Conservation (phyloP, 2,329 filamentous ascomycete genomes). For the Thielaviopsis euricoi region DNA sequence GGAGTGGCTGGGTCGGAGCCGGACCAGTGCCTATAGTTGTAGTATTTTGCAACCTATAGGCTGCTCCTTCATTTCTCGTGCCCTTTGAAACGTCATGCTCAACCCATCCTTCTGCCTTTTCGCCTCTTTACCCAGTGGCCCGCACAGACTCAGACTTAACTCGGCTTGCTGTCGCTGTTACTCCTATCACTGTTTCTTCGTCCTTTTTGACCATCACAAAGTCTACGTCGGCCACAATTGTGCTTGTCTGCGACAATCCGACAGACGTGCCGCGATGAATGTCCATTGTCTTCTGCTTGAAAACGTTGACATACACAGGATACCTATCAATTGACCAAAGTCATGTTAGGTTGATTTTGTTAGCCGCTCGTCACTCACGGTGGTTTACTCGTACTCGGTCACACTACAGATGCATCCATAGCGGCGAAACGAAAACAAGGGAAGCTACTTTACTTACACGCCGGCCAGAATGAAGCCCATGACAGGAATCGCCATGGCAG, state of each 20-base stretch:
- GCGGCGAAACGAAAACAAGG: background rate
- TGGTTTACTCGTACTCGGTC: background rate
- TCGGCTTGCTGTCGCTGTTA: background rate
- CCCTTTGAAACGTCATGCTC: background rate
- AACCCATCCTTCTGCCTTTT: background rate
- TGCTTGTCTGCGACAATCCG: conserved; percentile 5
- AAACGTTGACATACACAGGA: conserved; percentile 11
- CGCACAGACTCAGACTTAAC: background rate
- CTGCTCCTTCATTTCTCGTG: background rate
- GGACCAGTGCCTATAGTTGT: background rate
- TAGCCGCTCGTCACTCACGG: background rate
- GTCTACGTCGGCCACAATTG: background rate
- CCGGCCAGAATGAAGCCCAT: conserved; percentile 10
- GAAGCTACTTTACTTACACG: conserved; percentile 6
- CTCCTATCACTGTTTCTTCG: background rate
- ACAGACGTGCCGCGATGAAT: conserved; percentile 7
- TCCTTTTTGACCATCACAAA: background rate
- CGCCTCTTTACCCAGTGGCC: background rate
- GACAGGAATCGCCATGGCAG: conserved; percentile 11
- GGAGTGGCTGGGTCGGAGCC: background rate
- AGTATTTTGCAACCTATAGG: background rate
- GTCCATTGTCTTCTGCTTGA: conserved; percentile 9
- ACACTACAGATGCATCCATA: background rate
- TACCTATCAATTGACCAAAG: background rate
- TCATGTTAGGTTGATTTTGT: background rate